Percentiles rank a stretch among this genome's conserved stretches.
These are phyloP conservation scores for Leucogyrophana mollusca DNA, from an alignment of 768 basidiomycete genomes.

Conservation along the genomic window DNA sequence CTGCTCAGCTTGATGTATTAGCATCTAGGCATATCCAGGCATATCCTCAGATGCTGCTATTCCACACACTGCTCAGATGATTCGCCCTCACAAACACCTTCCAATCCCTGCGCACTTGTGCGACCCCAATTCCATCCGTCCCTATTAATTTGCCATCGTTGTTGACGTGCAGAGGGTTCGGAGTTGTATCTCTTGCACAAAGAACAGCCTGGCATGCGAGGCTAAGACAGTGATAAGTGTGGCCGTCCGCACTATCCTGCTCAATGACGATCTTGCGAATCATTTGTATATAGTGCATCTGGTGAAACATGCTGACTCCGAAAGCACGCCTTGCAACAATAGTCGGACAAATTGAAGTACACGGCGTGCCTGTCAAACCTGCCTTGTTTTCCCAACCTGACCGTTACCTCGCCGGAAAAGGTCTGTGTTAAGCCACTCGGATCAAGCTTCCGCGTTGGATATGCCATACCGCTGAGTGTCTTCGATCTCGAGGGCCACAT, in stretches of 20 bases:
- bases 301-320: conserved; percentile 31
- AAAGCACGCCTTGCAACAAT: conserved; percentile 5
- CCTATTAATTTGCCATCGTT: conserved; percentile 7
- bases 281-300: conserved; percentile 31
- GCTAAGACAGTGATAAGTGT: conserved; percentile 31
- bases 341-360: too few relatives aligned
- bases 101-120: conserved; percentile 30
- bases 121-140: conserved; percentile 23
- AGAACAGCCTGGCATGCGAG: conserved; percentile 30
- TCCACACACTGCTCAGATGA: conserved; percentile 2
- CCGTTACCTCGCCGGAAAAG: conserved; percentile 13
- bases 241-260: conserved; percentile 11
- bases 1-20: too few relatives aligned
- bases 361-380: background rate
- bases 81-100: conserved; percentile 21
- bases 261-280: conserved; percentile 24
- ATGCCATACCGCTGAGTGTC: conserved; percentile 14
- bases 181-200: conserved; percentile 29
- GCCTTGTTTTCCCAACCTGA: conserved; percentile 14
- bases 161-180: conserved; percentile 24
- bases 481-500: conserved; percentile 11
- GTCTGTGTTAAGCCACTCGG: conserved; percentile 16
- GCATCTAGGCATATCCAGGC: too few relatives aligned
- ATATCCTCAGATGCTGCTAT: too few relatives aligned
- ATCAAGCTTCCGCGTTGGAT: conserved; percentile 13